Percentiles rank a stretch among this genome's conserved stretches.
phyloP scores from a whole-genome alignment of 768 basidiomycete genomes.

The Dioszegia aurantiaca region DNA sequence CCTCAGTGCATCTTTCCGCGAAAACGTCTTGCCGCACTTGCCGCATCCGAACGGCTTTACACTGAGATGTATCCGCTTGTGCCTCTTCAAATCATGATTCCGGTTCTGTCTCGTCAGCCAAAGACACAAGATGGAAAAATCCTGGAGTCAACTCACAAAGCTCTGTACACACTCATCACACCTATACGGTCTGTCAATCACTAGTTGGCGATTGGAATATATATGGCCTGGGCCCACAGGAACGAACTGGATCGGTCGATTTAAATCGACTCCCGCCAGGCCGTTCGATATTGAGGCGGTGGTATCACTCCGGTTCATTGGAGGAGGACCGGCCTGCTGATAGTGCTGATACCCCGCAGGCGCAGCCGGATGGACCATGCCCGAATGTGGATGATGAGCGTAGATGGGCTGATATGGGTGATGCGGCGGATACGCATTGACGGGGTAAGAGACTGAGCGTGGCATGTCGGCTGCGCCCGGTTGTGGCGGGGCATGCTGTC shows the following conservation, averaged over 20 bases:
- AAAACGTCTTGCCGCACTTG: conserved; percentile 53
- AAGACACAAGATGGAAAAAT: not conserved
- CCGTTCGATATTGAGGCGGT: conserved; percentile 20
- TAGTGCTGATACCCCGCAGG: conserved; percentile 6
- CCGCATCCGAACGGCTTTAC: conserved; percentile 53
- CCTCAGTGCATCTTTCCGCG: conserved; percentile 52
- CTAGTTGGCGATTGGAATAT: conserved; percentile 35
- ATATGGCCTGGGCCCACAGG: conserved; percentile 26
- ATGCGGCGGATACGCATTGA: conserved; percentile 25
- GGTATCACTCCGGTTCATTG: conserved; percentile 28
- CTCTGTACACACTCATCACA: conserved; percentile 53
- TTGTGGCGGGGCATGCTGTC: conserved; percentile 1
- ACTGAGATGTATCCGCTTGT: conserved; percentile 51
- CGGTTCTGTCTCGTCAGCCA: conserved; percentile 42
- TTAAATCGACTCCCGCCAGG: conserved; percentile 4
- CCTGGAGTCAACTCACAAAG: conserved; percentile 39
- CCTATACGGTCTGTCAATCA: conserved; percentile 51
- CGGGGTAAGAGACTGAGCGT: conserved; percentile 41
- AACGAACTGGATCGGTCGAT: conserved; percentile 12
- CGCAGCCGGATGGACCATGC: conserved; percentile 18
- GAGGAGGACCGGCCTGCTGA: not conserved
- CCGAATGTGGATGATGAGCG: conserved; percentile 16
- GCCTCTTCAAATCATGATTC: conserved; percentile 53
- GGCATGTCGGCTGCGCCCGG: conserved; percentile 39
- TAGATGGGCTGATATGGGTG: conserved; percentile 16